phyloP scores from a whole-genome alignment of 2,329 filamentous ascomycete species.

The Cladophialophora chaetospira region DNA sequence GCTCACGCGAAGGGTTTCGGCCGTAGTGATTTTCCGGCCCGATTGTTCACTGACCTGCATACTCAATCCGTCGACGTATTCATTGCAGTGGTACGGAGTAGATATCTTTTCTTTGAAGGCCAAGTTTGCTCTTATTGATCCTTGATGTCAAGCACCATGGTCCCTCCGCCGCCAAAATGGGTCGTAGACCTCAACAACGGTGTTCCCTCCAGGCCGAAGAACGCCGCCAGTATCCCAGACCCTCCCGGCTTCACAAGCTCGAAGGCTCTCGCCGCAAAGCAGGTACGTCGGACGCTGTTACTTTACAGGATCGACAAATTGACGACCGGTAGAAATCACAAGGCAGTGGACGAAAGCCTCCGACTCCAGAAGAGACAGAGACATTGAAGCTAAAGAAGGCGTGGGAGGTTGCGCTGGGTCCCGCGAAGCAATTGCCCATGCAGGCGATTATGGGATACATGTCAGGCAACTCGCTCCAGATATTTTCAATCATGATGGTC shows the following conservation, averaged over 20 bases:
- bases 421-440: constrained; percentile 94
- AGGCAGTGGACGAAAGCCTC: constrained; percentile 30
- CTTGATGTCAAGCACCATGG: constrained; percentile 17
- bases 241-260: constrained; percentile 77
- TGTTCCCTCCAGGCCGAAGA: constrained; percentile 66
- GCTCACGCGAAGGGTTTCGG: constrained; percentile 6
- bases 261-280: constrained; percentile 59
- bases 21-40: constrained; percentile 7
- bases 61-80: background rate
- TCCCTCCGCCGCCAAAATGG: constrained; percentile 70
- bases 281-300: too few species aligned
- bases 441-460: constrained; percentile 99
- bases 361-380: constrained; percentile 74
- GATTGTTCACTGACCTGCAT: background rate
- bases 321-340: constrained; percentile 34
- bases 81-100: background rate
- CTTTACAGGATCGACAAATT: too few species aligned
- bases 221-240: constrained; percentile 68
- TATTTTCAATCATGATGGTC: constrained; percentile 99
- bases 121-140: background rate
- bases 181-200: constrained; percentile 75
- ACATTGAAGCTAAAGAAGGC: constrained; percentile 97
- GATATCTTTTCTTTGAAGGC: background rate
- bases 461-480: constrained; percentile 96
- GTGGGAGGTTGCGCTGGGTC: constrained; percentile 93